Evolutionary conservation across 2,329 filamentous ascomycete species (phyloP), one percentile per base, ranked within the genome.

Genomic region (Diaporthe vexans): DNA sequence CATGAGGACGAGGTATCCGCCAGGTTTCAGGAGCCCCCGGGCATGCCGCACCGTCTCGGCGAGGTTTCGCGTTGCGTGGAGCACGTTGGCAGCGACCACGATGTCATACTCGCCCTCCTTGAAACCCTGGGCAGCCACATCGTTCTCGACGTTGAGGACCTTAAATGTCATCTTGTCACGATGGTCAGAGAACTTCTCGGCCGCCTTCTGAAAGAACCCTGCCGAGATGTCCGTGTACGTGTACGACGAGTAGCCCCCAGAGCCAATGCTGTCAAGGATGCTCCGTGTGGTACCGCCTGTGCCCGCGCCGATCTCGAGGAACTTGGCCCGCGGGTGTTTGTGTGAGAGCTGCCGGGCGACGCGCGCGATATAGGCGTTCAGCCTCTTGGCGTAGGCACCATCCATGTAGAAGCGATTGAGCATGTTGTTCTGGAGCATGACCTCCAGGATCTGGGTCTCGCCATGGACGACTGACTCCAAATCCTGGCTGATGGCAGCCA

Each of bases 181-280:
- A 48, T 79, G 77, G 3, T 72, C 56, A 1, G 76, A 70, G 37
- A 86, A 82, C 5, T 43, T 33, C 1, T 52, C 21, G 0, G 8
- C 29, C 7, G 57, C 57, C 11, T 37, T 40, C 11, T 81, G 79
- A 59, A 87, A 85, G 78, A 84, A 84, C 21, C 79, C 81, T 1
- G 79, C 57, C 0, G 82, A 82, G 8, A 86, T 81, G 71, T 88
- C 85, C 0, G 86, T 87, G 77, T 81, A 88, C 0, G 83, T 85
- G 75, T 87, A 88, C 5, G 81, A 79, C 0, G 78, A 74, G 54
- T 84, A 84, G 2, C 29, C 17, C 5, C 63, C 21, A n/a, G 73
- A 13, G 1, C 78, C 80, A 10, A 86, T 74, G 4, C 70, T 43
- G 1, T 78, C 73, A 4, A 87, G 73, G 19, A 87, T 76, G 0